These are phyloP conservation scores for Sarcodon aspratus DNA, from an alignment of 768 basidiomycete species.

Conservation along the genomic window DNA sequence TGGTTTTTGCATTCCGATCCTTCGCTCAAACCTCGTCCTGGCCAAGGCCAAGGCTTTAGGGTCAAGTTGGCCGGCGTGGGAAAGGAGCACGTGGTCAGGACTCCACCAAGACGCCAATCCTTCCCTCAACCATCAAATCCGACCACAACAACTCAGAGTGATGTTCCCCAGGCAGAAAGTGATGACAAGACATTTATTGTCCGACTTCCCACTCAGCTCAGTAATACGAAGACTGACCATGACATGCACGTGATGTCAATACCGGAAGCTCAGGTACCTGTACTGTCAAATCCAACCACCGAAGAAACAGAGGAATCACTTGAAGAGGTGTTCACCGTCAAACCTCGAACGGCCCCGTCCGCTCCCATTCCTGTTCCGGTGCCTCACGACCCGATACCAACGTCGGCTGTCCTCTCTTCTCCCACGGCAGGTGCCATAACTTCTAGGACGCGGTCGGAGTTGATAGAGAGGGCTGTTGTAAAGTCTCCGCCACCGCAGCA, in stretches of 20 bases:
- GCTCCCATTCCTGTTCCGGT: constrained; percentile 13
- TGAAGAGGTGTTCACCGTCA: constrained; percentile 50
- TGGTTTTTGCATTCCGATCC: constrained; percentile 59
- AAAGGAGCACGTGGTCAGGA: constrained; percentile 30
- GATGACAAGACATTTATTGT: constrained; percentile 39
- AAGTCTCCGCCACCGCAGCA: not conserved
- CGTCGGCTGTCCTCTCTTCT: no score
- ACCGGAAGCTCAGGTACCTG: constrained; percentile 5
- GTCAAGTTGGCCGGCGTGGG: constrained; percentile 49
- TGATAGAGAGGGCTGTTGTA: not conserved
- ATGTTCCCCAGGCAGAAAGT: constrained; percentile 22
- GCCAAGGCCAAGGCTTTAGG: constrained; percentile 41
- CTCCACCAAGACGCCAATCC: constrained; percentile 13
- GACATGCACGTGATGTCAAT: no score
- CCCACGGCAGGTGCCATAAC: no score
- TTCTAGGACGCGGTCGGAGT: not conserved
- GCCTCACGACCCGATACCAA: no score
- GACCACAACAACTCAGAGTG: constrained; percentile 9
- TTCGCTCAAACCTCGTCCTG: constrained; percentile 44
- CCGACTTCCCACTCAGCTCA: constrained; percentile 35
- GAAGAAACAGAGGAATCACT: constrained; percentile 24
- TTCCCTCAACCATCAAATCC: constrained; percentile 2
- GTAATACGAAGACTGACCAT: constrained; percentile 21
- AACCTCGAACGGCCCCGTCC: constrained; percentile 33
- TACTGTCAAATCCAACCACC: constrained; percentile 1